Evolutionary conservation across 768 basidiomycete genomes (phyloP), one percentile per base, ranked within the genome.

Genomic region (Termitomyces sp.): DNA sequence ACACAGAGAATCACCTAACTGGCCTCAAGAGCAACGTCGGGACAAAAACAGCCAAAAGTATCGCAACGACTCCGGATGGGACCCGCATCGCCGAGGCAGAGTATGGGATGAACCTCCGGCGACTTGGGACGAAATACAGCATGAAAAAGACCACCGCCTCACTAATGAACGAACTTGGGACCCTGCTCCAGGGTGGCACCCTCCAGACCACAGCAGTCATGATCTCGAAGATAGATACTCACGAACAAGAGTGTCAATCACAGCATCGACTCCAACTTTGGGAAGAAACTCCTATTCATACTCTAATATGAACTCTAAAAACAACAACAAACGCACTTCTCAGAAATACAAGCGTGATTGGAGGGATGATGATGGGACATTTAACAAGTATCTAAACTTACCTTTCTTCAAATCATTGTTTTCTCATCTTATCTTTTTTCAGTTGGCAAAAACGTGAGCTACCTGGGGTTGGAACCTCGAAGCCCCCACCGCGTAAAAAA

Each of bases 391-490:
- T 85, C 70, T 47, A 20, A 5, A 45, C 32, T 38, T 38, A 18
- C 48, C 36, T 23, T 42, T 27, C 55, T 43, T 35, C 33, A 55
- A 54, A 1, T 41, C 27, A 46, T 52, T 51, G 29, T 31, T 53
- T 36, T 36, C 50, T 32, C 44, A 47, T 25, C 52, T 50, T 12
- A 15, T 43, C 11, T n/a, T 29, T 53, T 47, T 29, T 60, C 60
- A 91, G 88, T 62, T 90, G 88, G 88, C 83, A 81, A 42, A 76
- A 78, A 63, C 76, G 88, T 49, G 85, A 88, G 40, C 67, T 67
- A 41, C 67, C 74, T 43, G 66, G 68, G 3, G 67, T 74, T 71
- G 70, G 74, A 68, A 54, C 69, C 56, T 61, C 62, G 64, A 55
- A 66, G 67, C 50, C 69, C 50, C 62, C 70, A 51, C 72, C 79